phyloP scores from a whole-genome alignment of 192 early-diverging fungal genomes.

The Lobosporangium transversale region DNA sequence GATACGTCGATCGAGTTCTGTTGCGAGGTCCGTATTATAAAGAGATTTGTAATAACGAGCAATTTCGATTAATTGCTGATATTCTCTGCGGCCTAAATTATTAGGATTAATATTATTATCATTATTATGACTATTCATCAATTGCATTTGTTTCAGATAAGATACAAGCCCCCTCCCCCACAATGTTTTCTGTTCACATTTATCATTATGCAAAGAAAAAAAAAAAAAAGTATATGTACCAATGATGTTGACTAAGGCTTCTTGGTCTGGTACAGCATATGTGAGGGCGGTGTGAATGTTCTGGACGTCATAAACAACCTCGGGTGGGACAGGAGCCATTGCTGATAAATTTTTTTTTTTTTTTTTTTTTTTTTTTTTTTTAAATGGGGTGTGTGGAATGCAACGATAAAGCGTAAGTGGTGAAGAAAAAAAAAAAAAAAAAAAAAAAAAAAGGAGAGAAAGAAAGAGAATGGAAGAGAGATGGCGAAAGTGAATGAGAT shows the following conservation, averaged over 20 bases:
- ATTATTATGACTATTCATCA: background rate
- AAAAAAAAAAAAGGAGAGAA: background rate
- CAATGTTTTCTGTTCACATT: no score
- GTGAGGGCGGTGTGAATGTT: slow-evolving; percentile 35
- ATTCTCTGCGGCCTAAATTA: slow-evolving; percentile 37
- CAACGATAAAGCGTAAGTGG: no score
- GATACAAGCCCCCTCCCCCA: no score
- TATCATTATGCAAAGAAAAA: slow-evolving; percentile 1
- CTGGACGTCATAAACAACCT: slow-evolving; percentile 27
- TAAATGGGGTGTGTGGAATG: background rate
- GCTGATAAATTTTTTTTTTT: no score
- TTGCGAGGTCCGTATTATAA: slow-evolving; percentile 24
- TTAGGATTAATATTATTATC: background rate
- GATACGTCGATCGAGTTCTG: slow-evolving; percentile 35
- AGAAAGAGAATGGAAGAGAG: no score
- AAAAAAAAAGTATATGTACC: slow-evolving; percentile 21
- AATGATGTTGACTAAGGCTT: slow-evolving; percentile 49
- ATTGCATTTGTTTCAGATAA: background rate
- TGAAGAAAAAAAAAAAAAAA: background rate
- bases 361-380: no score
- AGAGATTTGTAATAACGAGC: slow-evolving; percentile 36
- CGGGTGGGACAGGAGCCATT: slow-evolving; percentile 40
- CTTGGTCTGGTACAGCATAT: slow-evolving; percentile 29
- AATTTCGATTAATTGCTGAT: slow-evolving; percentile 36
- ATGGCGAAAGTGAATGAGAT: background rate